Base-by-base conservation (phyloP, 176 grass and related monocot genomes). In the Cymbopogon citratus region DNA sequence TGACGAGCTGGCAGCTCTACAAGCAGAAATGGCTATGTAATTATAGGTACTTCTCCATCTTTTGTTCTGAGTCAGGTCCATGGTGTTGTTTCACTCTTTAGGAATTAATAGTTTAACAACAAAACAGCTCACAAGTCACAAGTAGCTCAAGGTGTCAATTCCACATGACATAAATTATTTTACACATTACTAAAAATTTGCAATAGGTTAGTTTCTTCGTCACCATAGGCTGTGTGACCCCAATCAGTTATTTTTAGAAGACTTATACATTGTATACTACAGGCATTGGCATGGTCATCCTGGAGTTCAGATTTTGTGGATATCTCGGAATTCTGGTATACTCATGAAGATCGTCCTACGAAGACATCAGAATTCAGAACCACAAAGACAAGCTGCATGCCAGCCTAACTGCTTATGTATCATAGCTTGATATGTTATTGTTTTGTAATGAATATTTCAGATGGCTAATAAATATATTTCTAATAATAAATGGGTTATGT, bases 1-100 rank as follows among this genome's bases (percentile, higher is more conserved):
- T 40, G 94, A 94, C 78, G 94, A 97, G 54, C 78, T 97, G 43
- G 90, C 94, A n/a, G 90, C 90, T 60, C 81, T 94, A 87, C 92
- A 97, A 81, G 94, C 92, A 69, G 94, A 97, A 82, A 97, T 94
- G 94, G 90, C 94, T 61, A 92, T 92, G 90, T 94, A 94, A 76
- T 86, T 63, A 60, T 84, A 88, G 85, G 91, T 91, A 88, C 16
- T 45, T 61, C 7, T 75, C 45, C 13, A 18, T 73, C 14, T 62
- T 46, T 59, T 78, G 46, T 12, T 28, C 21, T 12, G 11, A 72
- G 8, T 63, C 18, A 45, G 52, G 21, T 63, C 27, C 5, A n/a
- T 29, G 9, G 21, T 80, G 38, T 76, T 2, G 6, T 75, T 68
- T 29, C 28, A n/a, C 25, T 29, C 7, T 36, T 41, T 35, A 80